These are phyloP conservation scores for Tilletia indica DNA, from an alignment of 1,284 basidiomycete genomes.

Conservation along the genomic window DNA sequence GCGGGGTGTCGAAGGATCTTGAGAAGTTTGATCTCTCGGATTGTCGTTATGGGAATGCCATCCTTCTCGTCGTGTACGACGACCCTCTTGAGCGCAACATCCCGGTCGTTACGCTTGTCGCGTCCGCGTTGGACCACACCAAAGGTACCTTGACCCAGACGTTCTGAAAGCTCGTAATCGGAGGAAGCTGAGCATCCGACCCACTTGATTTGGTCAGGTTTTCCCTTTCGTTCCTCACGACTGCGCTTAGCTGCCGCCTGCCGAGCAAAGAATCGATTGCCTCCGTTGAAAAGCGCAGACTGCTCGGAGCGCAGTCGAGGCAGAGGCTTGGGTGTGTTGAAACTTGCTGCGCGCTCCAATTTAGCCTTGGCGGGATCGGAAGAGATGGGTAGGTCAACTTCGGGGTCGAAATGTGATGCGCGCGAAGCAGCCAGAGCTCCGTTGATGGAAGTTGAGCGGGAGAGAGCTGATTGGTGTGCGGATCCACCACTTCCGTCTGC, in stretches of 20 bases:
- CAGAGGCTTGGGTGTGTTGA: background rate
- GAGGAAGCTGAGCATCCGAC: too few relatives aligned
- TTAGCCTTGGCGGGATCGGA: background rate
- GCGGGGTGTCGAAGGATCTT: too few relatives aligned
- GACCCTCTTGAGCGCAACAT: too few relatives aligned
- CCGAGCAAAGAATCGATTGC: background rate
- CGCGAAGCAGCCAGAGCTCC: background rate
- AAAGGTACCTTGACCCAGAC: too few relatives aligned
- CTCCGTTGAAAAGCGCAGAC: background rate
- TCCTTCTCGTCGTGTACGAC: too few relatives aligned
- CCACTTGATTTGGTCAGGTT: background rate
- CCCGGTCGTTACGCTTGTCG: too few relatives aligned
- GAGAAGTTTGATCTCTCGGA: too few relatives aligned
- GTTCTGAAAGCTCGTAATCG: too few relatives aligned
- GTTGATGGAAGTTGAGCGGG: background rate
- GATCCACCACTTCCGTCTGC: background rate
- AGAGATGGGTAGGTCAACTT: background rate
- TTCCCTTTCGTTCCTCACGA: background rate
- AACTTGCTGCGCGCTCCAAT: background rate
- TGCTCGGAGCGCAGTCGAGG: background rate
- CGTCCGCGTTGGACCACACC: too few relatives aligned
- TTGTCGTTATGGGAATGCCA: too few relatives aligned
- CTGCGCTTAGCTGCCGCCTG: constrained; percentile 5
- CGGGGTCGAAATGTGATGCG: background rate
- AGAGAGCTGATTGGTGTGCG: background rate